A percentile compares a stretch with the other conserved stretches of the same genome.
Conservation (phyloP, 352 stramenopile genomes). For the Phytopythium ostracodes region DNA sequence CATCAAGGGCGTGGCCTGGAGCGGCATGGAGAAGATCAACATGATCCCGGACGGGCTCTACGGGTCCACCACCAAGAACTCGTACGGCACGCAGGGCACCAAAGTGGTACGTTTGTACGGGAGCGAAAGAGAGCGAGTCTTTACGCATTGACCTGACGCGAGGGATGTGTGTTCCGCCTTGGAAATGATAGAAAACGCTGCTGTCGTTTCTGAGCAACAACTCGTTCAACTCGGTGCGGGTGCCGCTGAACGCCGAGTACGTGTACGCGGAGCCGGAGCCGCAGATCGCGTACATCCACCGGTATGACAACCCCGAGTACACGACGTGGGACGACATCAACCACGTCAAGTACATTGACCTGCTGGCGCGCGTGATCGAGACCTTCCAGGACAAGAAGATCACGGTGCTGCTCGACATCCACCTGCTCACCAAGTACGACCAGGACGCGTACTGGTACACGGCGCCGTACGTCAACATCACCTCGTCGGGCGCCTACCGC, state of each 20-base stretch:
- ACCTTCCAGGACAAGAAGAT: conserved; percentile 47
- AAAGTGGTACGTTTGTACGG: conserved; percentile 28
- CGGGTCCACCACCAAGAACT: conserved; percentile 26
- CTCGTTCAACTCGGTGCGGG: conserved; percentile 59
- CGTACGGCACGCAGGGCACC: conserved; percentile 36
- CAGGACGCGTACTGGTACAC: conserved; percentile 71
- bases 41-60: conserved; percentile 63
- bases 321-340: conserved; percentile 40
- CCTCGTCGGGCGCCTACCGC: conserved; percentile 38
- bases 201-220: conserved; percentile 50
- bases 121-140: no score
- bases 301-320: conserved; percentile 61
- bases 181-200: conserved; percentile 37
- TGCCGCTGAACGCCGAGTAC: conserved; percentile 53
- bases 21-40: conserved; percentile 67
- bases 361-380: conserved; percentile 49
- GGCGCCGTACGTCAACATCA: conserved; percentile 40
- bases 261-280: conserved; percentile 35
- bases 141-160: no score
- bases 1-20: conserved; percentile 64
- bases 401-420: conserved; percentile 57
- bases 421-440: conserved; percentile 42
- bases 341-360: conserved; percentile 49
- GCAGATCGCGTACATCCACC: conserved; percentile 49
- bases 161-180: no score